Base-by-base conservation (phyloP, 1,284 basidiomycete species). In the Wallemia mellicola region DNA sequence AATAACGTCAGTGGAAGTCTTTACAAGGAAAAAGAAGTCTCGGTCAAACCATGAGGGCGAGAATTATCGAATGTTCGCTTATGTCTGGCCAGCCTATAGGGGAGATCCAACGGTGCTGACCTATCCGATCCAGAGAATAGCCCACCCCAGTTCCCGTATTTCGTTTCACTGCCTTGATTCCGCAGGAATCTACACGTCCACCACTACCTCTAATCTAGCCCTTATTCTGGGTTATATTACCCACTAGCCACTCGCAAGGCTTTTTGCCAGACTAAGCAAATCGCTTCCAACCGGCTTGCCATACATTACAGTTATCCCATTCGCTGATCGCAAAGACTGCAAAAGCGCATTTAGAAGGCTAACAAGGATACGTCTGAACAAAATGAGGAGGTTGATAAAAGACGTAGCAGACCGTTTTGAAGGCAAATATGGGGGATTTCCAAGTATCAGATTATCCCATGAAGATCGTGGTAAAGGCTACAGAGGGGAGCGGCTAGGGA, bases 231-330 rank as follows among this genome's bases (percentile, higher is more conserved):
- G 62, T 73, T 38, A 74, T 72, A 1, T 61, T 73, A 32, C 68
- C 73, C 9, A 75, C 73, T 5, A 73, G 74, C 74, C 74, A 0
- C 66, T 76, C 28, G 73, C 71, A 1, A 58, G 66, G n/a, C 66
- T 69, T 27, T 58, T 74, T 27, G 62, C 66, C 2, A 70, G 72
- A 9, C 67, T 74, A 26, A 66, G 68, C 24, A 68, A 64, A 33
- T 65, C 65, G 1, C 64, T 67, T 17, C 54, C 65, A 2, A 68
- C 69, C 17, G 74, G 74, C 2, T 57, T 67, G 17, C 67, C 73
- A 2, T 76, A 68, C 65, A 67, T 71, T 61, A 65, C 70, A 2
- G 63, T 65, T 27, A 64, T 75, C 58, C 48, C 62, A 15, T 24
- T 62, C 19, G 68, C 68, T 5, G 72, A 73, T 58, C 67, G 71